Evolutionary conservation across 2,329 filamentous ascomycete genomes (phyloP).

Genomic region (Fusarium sp.): DNA sequence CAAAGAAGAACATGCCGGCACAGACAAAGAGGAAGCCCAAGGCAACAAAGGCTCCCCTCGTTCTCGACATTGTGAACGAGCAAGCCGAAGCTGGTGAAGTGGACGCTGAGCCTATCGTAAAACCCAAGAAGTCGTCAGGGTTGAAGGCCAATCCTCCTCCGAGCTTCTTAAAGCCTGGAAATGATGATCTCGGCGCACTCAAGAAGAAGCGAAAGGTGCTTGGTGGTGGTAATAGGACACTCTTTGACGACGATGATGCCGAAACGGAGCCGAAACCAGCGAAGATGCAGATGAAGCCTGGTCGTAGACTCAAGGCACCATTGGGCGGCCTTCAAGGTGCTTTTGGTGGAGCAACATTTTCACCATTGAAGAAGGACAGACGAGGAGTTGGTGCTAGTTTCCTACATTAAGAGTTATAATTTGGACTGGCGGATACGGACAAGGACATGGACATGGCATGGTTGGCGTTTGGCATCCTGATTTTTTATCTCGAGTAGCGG

Average conservation of each 20-base stretch:
- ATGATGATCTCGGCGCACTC: constrained; percentile 60
- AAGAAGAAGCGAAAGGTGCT: constrained; percentile 83
- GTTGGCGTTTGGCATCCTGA: constrained; percentile 37
- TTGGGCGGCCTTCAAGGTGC: constrained; percentile 61
- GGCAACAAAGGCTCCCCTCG: constrained; percentile 35
- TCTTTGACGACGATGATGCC: constrained; percentile 79
- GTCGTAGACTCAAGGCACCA: constrained; percentile 54
- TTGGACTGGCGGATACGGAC: not conserved
- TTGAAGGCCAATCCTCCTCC: constrained; percentile 32
- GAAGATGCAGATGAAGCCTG: constrained; percentile 53
- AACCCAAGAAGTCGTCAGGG: constrained; percentile 28
- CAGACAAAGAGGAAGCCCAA: constrained; percentile 55
- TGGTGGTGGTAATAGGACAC: constrained; percentile 72
- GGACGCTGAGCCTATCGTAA: constrained; percentile 50
- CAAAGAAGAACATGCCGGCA: constrained; percentile 62
- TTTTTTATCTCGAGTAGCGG: constrained; percentile 1
- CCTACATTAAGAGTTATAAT: constrained; percentile 57
- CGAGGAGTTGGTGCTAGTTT: constrained; percentile 75
- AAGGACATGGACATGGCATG: constrained; percentile 32
- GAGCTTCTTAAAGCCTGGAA: constrained; percentile 17
- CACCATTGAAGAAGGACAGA: constrained; percentile 79
- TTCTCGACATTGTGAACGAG: constrained; percentile 60
- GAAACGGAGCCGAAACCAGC: constrained; percentile 57
- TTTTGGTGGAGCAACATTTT: constrained; percentile 72
- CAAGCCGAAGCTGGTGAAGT: constrained; percentile 52